phyloP scores from a whole-genome alignment of 2,329 filamentous ascomycete genomes.

The Alternaria infectoria region DNA sequence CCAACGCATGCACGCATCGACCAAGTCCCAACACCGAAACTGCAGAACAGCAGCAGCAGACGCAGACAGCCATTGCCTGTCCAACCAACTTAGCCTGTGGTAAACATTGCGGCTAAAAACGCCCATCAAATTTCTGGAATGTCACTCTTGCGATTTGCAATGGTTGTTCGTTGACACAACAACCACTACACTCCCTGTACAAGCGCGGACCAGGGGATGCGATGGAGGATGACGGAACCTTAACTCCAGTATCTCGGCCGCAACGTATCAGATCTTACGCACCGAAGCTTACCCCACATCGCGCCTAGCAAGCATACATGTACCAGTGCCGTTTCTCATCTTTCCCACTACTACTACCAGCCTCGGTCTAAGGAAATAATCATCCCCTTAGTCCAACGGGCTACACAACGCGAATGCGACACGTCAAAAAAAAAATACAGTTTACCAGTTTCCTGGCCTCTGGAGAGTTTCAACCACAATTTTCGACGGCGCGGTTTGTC shows the following conservation, averaged over 20 bases:
- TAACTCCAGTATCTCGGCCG: neutral
- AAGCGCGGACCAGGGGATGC: neutral
- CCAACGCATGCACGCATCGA: slow-evolving; percentile 37
- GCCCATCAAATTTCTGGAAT: neutral
- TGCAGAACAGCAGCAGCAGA: neutral
- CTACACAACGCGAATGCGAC: neutral
- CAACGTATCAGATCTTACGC: neutral
- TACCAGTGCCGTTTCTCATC: neutral
- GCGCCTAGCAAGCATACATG: neutral
- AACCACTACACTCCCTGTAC: neutral
- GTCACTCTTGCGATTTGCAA: neutral
- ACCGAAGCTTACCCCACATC: neutral
- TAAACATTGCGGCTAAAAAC: slow-evolving; percentile 11
- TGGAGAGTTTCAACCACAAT: neutral
- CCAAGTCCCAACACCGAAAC: slow-evolving; percentile 21
- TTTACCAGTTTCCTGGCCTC: neutral
- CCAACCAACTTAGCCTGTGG: slow-evolving; percentile 33
- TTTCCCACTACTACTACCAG: neutral
- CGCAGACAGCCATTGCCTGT: slow-evolving; percentile 1
- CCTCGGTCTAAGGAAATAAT: neutral
- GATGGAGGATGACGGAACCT: neutral
- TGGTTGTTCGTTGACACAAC: neutral
- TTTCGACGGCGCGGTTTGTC: neutral
- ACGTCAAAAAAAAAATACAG: neutral
- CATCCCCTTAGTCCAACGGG: neutral